Conservation (phyloP, 2,329 filamentous ascomycete species). For the Acarospora socialis region DNA sequence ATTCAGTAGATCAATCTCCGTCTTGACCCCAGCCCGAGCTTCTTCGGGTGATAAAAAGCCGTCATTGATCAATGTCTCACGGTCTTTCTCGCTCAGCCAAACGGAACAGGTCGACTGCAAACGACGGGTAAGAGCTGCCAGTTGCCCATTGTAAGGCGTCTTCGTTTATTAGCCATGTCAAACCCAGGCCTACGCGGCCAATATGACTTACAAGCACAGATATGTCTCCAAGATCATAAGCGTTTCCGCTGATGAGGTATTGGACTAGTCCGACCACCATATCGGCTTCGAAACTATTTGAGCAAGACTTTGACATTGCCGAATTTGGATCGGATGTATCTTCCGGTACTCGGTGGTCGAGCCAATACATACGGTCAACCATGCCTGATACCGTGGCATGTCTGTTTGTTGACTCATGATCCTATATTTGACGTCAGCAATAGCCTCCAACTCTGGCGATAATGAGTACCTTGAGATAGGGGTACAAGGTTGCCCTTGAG, state of each 20-base stretch:
- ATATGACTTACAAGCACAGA: constrained; percentile 16
- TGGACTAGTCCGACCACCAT: constrained; percentile 19
- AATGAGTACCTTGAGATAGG: constrained; percentile 17
- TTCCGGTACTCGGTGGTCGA: constrained; percentile 18
- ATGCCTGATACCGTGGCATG: constrained; percentile 15
- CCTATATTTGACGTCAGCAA: background rate
- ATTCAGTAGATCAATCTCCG: constrained; percentile 14
- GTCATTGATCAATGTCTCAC: constrained; percentile 15
- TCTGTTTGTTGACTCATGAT: constrained; percentile 9
- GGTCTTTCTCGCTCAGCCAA: constrained; percentile 19
- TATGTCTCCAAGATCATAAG: constrained; percentile 18
- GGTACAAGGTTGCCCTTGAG: constrained; percentile 17
- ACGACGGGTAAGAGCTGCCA: constrained; percentile 15
- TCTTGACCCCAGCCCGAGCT: constrained; percentile 6
- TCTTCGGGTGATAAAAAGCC: constrained; percentile 14
- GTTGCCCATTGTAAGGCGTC: constrained; percentile 20
- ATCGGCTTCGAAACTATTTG: constrained; percentile 18
- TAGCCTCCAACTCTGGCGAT: too few species aligned
- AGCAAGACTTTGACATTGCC: constrained; percentile 15
- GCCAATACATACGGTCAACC: constrained; percentile 18
- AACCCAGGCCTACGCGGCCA: background rate
- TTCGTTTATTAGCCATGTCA: constrained; percentile 1
- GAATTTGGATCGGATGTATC: constrained; percentile 7
- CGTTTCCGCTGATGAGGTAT: constrained; percentile 17
- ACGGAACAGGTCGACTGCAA: constrained; percentile 16